Evolutionary conservation across 179 eudicot species (phyloP).

Genomic region (Nepenthes alata): DNA sequence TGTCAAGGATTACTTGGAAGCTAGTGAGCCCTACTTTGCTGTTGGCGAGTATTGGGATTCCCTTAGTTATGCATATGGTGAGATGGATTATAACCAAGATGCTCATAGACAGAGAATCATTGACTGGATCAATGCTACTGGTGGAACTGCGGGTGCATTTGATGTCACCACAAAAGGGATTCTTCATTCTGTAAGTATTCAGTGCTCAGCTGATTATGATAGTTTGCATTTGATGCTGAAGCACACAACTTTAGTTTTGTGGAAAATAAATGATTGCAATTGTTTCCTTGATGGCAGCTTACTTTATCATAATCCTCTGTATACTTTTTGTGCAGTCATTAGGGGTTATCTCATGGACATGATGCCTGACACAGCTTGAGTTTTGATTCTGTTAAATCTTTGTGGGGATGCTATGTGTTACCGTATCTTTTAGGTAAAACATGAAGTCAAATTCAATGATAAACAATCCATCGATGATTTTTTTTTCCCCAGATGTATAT

Average conservation of each 20-base stretch:
- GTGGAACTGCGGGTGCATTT: conserved; percentile 91
- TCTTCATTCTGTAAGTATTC: conserved; percentile 74
- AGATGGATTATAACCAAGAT: conserved; percentile 94
- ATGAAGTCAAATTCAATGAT: too few species aligned
- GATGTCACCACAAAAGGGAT: conserved; percentile 98
- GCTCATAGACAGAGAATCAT: conserved; percentile 88
- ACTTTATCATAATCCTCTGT: too few species aligned
- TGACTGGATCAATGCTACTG: conserved; percentile 93
- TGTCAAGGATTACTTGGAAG: conserved; percentile 86
- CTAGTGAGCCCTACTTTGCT: conserved; percentile 76
- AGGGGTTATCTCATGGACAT: too few species aligned
- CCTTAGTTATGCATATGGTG: conserved; percentile 74
- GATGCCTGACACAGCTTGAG: too few species aligned
- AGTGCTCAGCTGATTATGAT: neutral
- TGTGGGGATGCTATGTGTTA: too few species aligned
- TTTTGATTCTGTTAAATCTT: too few species aligned
- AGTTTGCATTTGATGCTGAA: neutral
- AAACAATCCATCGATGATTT: neutral
- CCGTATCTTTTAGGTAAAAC: too few species aligned
- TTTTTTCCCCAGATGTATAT: too few species aligned
- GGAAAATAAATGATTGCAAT: neutral
- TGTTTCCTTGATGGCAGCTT: neutral
- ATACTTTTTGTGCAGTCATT: too few species aligned
- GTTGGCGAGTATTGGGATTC: conserved; percentile 99
- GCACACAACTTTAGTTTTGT: neutral